Evolutionary conservation across 352 stramenopile genomes (phyloP).

Genomic region (Pythium rishiriense): DNA sequence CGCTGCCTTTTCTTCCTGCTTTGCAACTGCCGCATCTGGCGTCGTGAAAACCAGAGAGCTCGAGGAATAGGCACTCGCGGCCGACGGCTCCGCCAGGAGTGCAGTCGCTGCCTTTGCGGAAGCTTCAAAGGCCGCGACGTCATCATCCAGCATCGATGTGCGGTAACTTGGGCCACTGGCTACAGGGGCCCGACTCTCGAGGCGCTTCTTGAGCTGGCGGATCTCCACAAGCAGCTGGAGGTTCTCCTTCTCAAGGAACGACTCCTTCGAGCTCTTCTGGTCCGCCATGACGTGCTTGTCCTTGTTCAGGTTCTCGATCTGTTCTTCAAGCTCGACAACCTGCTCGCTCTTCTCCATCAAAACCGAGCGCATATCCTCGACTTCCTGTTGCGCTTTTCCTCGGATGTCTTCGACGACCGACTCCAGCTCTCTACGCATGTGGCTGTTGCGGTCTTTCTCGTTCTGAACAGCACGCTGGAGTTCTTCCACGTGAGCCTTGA

Average conservation of each 20-base stretch:
- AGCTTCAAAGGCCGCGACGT: constrained; percentile 22
- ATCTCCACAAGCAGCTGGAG: constrained; percentile 63
- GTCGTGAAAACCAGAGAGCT: not conserved
- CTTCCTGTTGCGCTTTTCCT: constrained; percentile 56
- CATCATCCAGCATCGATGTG: constrained; percentile 14
- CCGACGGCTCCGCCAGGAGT: constrained; percentile 17
- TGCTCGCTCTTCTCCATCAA: constrained; percentile 51
- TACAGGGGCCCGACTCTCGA: constrained; percentile 28
- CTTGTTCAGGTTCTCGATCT: constrained; percentile 31
- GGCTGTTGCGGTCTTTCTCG: constrained; percentile 29
- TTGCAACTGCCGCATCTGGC: not conserved
- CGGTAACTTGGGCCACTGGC: not conserved
- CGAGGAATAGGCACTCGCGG: constrained; percentile 3
- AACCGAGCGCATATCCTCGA: constrained; percentile 48
- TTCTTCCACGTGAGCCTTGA: constrained; percentile 44
- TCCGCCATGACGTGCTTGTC: constrained; percentile 33
- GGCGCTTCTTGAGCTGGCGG: constrained; percentile 51
- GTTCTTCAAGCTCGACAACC: constrained; percentile 38
- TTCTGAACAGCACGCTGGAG: constrained; percentile 35
- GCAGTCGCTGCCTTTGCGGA: constrained; percentile 17
- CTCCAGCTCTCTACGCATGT: constrained; percentile 38
- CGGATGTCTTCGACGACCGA: constrained; percentile 32
- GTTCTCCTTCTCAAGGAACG: constrained; percentile 72
- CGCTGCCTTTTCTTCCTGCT: constrained; percentile 4
- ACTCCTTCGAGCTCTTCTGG: constrained; percentile 39